phyloP scores from a whole-genome alignment of 257 asterid genomes.

The Solanum lycopersicoides region DNA sequence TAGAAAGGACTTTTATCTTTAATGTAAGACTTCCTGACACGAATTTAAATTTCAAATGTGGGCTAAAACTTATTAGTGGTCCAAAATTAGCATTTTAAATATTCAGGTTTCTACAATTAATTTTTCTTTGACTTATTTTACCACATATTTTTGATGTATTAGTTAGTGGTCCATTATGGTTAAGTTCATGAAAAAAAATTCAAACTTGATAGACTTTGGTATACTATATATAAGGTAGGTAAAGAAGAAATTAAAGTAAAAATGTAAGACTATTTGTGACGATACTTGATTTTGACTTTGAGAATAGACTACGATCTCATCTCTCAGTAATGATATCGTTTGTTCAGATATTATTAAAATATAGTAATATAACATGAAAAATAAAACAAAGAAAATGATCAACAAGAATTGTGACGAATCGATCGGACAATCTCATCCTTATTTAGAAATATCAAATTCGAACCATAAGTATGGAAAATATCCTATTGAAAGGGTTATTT shows the following conservation, averaged over 20 bases:
- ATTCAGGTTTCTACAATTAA: not conserved
- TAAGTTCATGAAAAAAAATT: not conserved
- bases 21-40: fast-evolving
- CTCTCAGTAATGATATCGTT: not conserved
- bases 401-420: fast-evolving
- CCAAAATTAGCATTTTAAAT: not conserved
- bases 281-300: not conserved
- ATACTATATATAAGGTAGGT: not conserved
- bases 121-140: not conserved
- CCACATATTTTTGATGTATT: not conserved
- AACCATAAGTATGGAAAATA: too few relatives aligned
- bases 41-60: too few relatives aligned
- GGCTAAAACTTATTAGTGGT: not conserved
- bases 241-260: not conserved
- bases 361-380: not conserved
- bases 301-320: not conserved
- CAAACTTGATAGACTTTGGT: not conserved
- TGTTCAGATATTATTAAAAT: not conserved
- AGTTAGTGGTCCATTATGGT: not conserved
- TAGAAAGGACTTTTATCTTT: fast-evolving
- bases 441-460: not conserved
- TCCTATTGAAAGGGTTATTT: too few relatives aligned
- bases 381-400: not conserved
- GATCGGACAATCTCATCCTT: fast-evolving
- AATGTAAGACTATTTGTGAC: not conserved